Evolutionary conservation across 306 rosid species (phyloP), one percentile per base, ranked within the genome.

Genomic region (Acacia confusa): DNA sequence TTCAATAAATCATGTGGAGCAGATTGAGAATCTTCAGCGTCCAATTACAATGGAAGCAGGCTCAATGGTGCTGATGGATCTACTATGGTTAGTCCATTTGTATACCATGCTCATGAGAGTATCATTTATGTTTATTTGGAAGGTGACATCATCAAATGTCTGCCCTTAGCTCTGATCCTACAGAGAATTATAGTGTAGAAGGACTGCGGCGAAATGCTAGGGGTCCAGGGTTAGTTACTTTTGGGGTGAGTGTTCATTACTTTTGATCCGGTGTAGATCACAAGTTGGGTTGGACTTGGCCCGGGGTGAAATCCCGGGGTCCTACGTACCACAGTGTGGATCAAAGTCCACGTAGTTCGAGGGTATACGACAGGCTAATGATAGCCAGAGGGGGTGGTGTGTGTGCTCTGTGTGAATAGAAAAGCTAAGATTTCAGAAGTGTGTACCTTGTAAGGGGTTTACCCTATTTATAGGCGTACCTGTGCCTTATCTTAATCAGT

Each of bases 1-100:
- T 78, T 96, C 99, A 41, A 96, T 96, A 85, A 96, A 92, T 87
- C 99, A 96, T 68, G 90, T 96, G 41, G 97, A 96, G 78, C 99
- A 96, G 86, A 96, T 96, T 79, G 99, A 96, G 88, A 92, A 82
- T 87, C 88, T 96, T 81, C 98, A 96, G 86, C 97, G 99, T 48
- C 99, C 99, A 34, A 93, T 96, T 70, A 90, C 99, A 14, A 96
- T 96, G 99, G 99, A 96, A 89, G 98, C 99, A 7, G 99, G 99
- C 66, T 96, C 99, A 41, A 93, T 96, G 16, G 99, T 96, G 83
- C 98, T 96, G 72, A 96, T 96, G 99, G 99, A 93, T 96, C 90
- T 96, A 76, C 80, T 96, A 79, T 96, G 99, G 99, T 96, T 70
- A 80, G 98, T 83, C 50, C 76, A 72, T 80, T 60, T 79, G 81